A percentile compares a stretch with the other conserved stretches of the same genome.
Conservation (phyloP, 257 asterid genomes). For the Paraleonurus japonicus region DNA sequence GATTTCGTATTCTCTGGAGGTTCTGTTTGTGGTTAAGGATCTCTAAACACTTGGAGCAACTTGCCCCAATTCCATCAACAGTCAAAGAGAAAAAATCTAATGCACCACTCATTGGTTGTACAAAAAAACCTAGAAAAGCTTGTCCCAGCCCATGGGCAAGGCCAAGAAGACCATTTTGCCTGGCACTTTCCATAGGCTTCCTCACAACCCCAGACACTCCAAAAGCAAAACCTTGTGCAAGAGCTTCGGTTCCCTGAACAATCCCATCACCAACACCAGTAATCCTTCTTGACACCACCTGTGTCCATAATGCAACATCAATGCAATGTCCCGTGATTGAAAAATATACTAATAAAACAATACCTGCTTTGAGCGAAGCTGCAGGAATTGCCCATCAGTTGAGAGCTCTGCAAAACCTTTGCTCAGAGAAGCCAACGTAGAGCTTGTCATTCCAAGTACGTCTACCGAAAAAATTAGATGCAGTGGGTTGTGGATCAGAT, state of each 20-base stretch:
- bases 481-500: conserved; percentile 90
- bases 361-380: conserved; percentile 96
- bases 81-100: conserved; percentile 93
- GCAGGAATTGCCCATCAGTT: conserved; percentile 95
- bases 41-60: conserved; percentile 96
- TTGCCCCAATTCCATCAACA: conserved; percentile 96
- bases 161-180: conserved; percentile 94
- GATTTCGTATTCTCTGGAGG: conserved; percentile 75
- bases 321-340: neutral
- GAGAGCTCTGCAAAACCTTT: conserved; percentile 99
- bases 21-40: conserved; percentile 68
- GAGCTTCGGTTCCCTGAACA: conserved; percentile 98
- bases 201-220: conserved; percentile 94
- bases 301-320: conserved; percentile 27
- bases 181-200: conserved; percentile 92
- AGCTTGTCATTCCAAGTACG: conserved; percentile 96
- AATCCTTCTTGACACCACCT: conserved; percentile 95
- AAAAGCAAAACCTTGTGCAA: conserved; percentile 97
- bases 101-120: conserved; percentile 97
- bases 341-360: conserved; percentile 17
- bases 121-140: conserved; percentile 86
- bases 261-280: conserved; percentile 99
- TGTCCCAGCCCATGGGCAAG: conserved; percentile 98
- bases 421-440: conserved; percentile 95
- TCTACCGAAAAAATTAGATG: conserved; percentile 92